Conservation (phyloP, 163 green algal genomes). For the Trebouxia gelatinosa region DNA sequence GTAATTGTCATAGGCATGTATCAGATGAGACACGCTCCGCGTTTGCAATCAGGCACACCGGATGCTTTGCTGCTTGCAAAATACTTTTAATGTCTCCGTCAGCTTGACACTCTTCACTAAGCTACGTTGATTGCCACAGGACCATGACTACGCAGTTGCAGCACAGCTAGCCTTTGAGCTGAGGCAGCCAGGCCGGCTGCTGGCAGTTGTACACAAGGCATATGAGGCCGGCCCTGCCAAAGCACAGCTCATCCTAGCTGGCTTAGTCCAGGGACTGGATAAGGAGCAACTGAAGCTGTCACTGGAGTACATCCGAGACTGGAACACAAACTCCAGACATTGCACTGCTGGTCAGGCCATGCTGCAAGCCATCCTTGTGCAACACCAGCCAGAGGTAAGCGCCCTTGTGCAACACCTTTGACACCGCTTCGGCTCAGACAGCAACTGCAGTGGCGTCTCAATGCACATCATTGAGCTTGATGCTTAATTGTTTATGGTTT, state of each 20-base stretch:
- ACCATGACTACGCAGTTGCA: constrained; percentile 68
- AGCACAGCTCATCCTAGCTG: constrained; percentile 3
- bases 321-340: constrained; percentile 86
- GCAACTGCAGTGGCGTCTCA: too few relatives aligned
- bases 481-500: too few relatives aligned
- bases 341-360: constrained; percentile 73
- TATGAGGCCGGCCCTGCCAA: constrained; percentile 27
- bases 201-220: constrained; percentile 52
- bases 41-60: too few relatives aligned
- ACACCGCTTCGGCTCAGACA: too few relatives aligned
- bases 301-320: constrained; percentile 78
- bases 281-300: constrained; percentile 44
- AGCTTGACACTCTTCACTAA: not conserved
- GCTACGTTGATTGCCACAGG: constrained; percentile 39
- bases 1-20: too few relatives aligned
- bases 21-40: too few relatives aligned
- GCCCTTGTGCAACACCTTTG: too few relatives aligned
- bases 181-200: constrained; percentile 65
- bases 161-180: constrained; percentile 83
- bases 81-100: too few relatives aligned
- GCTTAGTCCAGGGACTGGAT: not conserved
- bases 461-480: too few relatives aligned
- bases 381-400: constrained; percentile 55
- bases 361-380: constrained; percentile 66
- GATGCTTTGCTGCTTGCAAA: not conserved